Base-by-base conservation (phyloP, 768 basidiomycete genomes). In the Stropharia rugosoannulata region DNA sequence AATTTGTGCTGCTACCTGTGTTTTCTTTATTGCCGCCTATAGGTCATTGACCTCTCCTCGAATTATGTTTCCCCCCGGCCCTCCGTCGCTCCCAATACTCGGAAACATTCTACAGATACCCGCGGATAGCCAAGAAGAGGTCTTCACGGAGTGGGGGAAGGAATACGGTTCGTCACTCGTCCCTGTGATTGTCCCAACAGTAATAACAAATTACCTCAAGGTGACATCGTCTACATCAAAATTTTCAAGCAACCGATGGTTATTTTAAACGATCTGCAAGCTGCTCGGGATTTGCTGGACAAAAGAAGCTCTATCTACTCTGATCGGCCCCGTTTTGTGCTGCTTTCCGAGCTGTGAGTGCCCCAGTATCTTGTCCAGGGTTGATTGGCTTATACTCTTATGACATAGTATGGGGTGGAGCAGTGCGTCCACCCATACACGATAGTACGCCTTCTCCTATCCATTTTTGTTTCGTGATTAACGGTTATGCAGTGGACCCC, bases 301-400 rank as follows among this genome's bases (percentile, higher is more conserved):
- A 82, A 75, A 62, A 74, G 80, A 48, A 77, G 82, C 50, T 62
- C 75, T n/a, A 79, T 80, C 44, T 84, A 82, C 61, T 83, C 82
- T 12, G 74, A 81, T 65, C 73, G 78, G 32, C 80, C 78, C 48
- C 70, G 75, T 46, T 78, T 80, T 55, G 77, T 80, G 19, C 62
- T 80, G 44, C 67, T 78, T 51, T 73, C 74, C 42, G 79, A 82
- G 60, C 63, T 82, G 79, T 80, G 56, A 50, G 78, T 70, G 15
- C 46, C 36, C 56, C 45, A 2, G 12, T 45, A 5, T 16, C 39
- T 37, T 48, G 11, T 44, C 27, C 37, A 44, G 43, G 32, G 35
- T 39, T 32, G 42, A 48, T 18, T 43, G 47, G 19, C 18, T 51
- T 27, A n/a, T 59, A 43, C 57, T 38, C 27, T 25, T 25, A 22